phyloP scores from a whole-genome alignment of 371 early-diverging fungal species.

The Nematocida displodere region DNA sequence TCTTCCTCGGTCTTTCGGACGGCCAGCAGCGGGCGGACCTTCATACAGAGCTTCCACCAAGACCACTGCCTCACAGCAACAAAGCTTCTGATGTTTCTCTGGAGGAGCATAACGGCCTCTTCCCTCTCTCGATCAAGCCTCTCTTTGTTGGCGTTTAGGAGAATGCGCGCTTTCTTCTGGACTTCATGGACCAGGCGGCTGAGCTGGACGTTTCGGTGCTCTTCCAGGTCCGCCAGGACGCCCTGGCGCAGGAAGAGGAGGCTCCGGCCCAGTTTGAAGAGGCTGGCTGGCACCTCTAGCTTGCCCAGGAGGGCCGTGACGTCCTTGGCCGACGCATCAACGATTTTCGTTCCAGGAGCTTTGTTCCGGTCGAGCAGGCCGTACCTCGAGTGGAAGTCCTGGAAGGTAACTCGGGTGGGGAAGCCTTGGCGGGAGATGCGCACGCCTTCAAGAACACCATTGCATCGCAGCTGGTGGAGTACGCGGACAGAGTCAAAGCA shows the following conservation, averaged over 20 bases:
- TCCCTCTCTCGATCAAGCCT: slow-evolving; percentile 16
- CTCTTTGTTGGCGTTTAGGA: slow-evolving; percentile 69
- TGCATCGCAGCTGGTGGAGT: slow-evolving; percentile 89
- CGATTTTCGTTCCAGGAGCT: neutral
- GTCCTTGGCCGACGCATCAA: slow-evolving; percentile 12
- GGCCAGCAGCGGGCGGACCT: slow-evolving; percentile 86
- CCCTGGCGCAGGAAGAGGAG: slow-evolving; percentile 97
- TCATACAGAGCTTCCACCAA: slow-evolving; percentile 73
- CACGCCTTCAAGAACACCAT: slow-evolving; percentile 98
- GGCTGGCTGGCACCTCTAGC: slow-evolving; percentile 27
- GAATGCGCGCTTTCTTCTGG: slow-evolving; percentile 76
- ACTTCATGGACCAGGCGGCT: slow-evolving; percentile 68
- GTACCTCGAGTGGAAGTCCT: slow-evolving; percentile 88
- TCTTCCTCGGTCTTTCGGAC: slow-evolving; percentile 74
- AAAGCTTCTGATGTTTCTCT: slow-evolving; percentile 57
- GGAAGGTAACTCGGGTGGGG: slow-evolving; percentile 83
- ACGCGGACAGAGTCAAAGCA: slow-evolving; percentile 76
- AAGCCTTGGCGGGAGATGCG: slow-evolving; percentile 93
- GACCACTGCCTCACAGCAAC: slow-evolving; percentile 56
- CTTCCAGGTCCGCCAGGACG: slow-evolving; percentile 87
- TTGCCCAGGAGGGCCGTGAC: slow-evolving; percentile 14
- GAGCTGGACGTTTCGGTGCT: slow-evolving; percentile 73
- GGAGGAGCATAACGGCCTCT: slow-evolving; percentile 40
- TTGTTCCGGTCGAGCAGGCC: slow-evolving; percentile 67
- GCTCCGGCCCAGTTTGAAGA: slow-evolving; percentile 79